phyloP scores from a whole-genome alignment of 306 rosid species.

The Abrus pulchellus region DNA sequence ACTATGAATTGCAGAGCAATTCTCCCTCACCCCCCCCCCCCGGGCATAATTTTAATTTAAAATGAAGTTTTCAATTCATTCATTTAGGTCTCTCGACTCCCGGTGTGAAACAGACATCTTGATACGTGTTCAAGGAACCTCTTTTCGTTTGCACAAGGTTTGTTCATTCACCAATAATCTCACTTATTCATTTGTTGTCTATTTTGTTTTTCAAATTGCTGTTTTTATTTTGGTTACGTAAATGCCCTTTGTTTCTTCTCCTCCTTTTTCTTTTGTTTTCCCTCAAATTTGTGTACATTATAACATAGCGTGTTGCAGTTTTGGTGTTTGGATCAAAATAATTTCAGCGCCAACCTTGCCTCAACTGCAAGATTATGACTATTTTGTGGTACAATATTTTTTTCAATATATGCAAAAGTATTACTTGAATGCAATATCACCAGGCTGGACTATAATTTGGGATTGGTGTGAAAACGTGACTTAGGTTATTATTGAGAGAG shows the following conservation, averaged over 20 bases:
- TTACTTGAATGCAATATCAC: not conserved
- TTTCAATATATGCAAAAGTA: not conserved
- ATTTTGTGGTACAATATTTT: not conserved
- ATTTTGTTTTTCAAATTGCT: not conserved
- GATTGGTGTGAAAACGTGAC: constrained; percentile 21
- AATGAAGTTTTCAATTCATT: not conserved
- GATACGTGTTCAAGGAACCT: constrained; percentile 72
- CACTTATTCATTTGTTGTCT: not conserved
- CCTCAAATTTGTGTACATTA: not conserved
- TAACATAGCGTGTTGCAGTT: not conserved
- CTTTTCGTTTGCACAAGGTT: constrained; percentile 89
- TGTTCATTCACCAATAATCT: constrained; percentile 23
- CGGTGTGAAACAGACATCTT: constrained; percentile 66
- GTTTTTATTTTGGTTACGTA: not conserved
- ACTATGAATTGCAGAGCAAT: not conserved
- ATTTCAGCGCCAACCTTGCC: not conserved
- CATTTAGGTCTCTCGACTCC: constrained; percentile 59
- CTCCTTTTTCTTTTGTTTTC: not conserved
- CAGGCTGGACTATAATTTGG: constrained; percentile 1
- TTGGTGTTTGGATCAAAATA: not conserved
- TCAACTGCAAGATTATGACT: not conserved
- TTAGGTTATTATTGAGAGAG: constrained; percentile 6
- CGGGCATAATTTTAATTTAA: too few species aligned
- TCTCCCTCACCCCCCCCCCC: not conserved
- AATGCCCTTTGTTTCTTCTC: not conserved